phyloP scores from a whole-genome alignment of 495 filamentous ascomycete genomes.

The Monascus purpureus region DNA sequence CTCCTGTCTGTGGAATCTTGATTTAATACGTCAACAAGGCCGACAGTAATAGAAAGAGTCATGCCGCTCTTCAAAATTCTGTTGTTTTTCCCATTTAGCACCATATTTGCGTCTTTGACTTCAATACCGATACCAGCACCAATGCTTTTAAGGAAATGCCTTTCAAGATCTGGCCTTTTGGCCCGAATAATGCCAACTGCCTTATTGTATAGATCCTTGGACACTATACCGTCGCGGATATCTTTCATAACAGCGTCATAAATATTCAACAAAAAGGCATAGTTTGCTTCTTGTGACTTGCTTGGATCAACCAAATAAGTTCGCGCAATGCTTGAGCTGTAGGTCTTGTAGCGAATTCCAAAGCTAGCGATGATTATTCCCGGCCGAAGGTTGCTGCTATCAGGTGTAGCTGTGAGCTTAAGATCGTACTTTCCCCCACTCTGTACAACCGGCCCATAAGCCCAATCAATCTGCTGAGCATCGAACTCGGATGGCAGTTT shows the following conservation, averaged over 20 bases:
- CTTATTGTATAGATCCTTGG: conserved; percentile 87
- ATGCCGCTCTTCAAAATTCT: conserved; percentile 84
- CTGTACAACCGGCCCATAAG: conserved; percentile 78
- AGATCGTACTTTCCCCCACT: conserved; percentile 93
- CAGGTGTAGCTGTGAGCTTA: conserved; percentile 56
- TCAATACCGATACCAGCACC: conserved; percentile 90
- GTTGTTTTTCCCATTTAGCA: conserved; percentile 73
- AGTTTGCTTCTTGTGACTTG: conserved; percentile 84
- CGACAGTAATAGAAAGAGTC: conserved; percentile 81
- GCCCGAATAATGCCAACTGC: conserved; percentile 60
- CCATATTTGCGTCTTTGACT: conserved; percentile 62
- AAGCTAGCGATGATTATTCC: conserved; percentile 87
- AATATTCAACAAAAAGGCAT: conserved; percentile 76
- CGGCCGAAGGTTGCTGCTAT: conserved; percentile 75
- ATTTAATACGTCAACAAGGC: conserved; percentile 79
- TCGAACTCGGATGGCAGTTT: conserved; percentile 83
- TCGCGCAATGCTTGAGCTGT: conserved; percentile 75
- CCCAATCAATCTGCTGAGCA: conserved; percentile 84
- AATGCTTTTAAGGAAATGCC: conserved; percentile 80
- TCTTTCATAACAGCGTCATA: conserved; percentile 81
- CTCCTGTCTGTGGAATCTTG: conserved; percentile 69
- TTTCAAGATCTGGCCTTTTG: conserved; percentile 88
- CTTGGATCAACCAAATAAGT: conserved; percentile 96
- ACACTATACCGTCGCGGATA: conserved; percentile 71
- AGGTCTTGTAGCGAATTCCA: conserved; percentile 87